Percentiles rank a stretch among this genome's conserved stretches.
phyloP scores from a whole-genome alignment of 805 yeast genomes.

The Metschnikowia henanensis region DNA sequence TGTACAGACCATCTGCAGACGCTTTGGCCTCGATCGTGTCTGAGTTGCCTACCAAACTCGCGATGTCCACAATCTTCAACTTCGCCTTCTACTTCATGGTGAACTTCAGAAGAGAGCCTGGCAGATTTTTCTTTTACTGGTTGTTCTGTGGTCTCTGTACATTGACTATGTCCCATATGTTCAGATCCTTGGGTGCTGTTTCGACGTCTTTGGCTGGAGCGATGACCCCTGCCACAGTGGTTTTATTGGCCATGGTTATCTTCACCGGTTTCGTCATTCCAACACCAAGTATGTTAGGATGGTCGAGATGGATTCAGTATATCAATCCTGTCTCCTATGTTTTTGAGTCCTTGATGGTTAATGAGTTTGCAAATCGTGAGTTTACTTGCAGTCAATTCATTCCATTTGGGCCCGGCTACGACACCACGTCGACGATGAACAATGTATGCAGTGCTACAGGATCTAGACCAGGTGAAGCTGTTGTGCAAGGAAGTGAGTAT shows the following conservation, averaged over 20 bases:
- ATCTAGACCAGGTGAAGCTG: conserved; percentile 50
- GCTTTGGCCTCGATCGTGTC: conserved; percentile 62
- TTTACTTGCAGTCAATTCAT: conserved; percentile 56
- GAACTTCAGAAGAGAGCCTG: conserved; percentile 36
- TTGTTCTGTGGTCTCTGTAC: conserved; percentile 25
- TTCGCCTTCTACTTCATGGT: conserved; percentile 32
- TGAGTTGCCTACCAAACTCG: conserved; percentile 59
- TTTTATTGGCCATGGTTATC: conserved; percentile 53
- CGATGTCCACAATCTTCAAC: conserved; percentile 32
- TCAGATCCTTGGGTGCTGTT: conserved; percentile 43
- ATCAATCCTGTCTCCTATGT: conserved; percentile 44
- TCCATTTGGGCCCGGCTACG: conserved; percentile 61
- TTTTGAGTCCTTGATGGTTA: conserved; percentile 58
- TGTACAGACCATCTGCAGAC: conserved; percentile 75
- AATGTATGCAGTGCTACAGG: conserved; percentile 64
- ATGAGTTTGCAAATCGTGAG: conserved; percentile 59
- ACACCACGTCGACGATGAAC: conserved; percentile 31
- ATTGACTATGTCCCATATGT: conserved; percentile 39
- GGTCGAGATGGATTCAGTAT: conserved; percentile 40
- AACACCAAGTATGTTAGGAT: conserved; percentile 36
- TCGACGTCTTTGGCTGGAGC: conserved; percentile 42
- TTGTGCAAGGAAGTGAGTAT: conserved; percentile 62
- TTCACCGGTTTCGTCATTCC: conserved; percentile 51
- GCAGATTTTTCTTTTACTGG: conserved; percentile 41
- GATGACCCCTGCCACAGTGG: conserved; percentile 45